Evolutionary conservation across 2,329 filamentous ascomycete genomes (phyloP).

Genomic region (Botrytis fabae): DNA sequence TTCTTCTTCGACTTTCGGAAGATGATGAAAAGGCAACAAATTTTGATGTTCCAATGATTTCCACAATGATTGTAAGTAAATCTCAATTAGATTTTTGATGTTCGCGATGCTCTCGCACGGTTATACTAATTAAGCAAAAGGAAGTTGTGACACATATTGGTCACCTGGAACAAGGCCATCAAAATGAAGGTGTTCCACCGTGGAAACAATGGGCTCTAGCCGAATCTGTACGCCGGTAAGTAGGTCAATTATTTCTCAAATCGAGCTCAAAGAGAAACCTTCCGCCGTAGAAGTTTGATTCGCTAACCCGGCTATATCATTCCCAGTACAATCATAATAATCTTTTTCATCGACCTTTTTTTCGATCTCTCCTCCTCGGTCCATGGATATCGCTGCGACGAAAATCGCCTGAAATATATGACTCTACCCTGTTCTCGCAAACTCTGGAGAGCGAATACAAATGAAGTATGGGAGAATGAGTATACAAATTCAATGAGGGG

Average conservation of each 20-base stretch:
- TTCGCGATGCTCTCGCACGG: neutral
- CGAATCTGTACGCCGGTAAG: slow-evolving; percentile 30
- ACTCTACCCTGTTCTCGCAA: slow-evolving; percentile 25
- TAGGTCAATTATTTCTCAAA: too few species aligned
- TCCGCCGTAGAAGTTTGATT: neutral
- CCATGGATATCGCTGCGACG: slow-evolving; percentile 21
- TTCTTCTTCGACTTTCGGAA: slow-evolving; percentile 29
- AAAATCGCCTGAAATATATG: slow-evolving; percentile 10
- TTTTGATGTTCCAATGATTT: slow-evolving; percentile 28
- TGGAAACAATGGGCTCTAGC: slow-evolving; percentile 28
- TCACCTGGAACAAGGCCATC: neutral
- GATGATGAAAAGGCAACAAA: slow-evolving; percentile 25
- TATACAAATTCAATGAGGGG: slow-evolving; percentile 10
- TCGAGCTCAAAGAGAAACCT: too few species aligned
- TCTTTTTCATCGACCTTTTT: slow-evolving; percentile 26
- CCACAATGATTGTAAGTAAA: slow-evolving; percentile 27
- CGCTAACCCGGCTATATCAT: neutral
- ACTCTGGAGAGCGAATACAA: slow-evolving; percentile 26
- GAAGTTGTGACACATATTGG: neutral
- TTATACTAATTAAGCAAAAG: neutral
- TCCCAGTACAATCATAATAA: slow-evolving; percentile 25
- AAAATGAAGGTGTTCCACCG: neutral
- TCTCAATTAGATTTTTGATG: neutral
- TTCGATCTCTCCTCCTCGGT: slow-evolving; percentile 23
- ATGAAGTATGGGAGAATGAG: slow-evolving; percentile 26